Base-by-base conservation (phyloP, 805 yeast genomes). In the Teunomyces panamensis region DNA sequence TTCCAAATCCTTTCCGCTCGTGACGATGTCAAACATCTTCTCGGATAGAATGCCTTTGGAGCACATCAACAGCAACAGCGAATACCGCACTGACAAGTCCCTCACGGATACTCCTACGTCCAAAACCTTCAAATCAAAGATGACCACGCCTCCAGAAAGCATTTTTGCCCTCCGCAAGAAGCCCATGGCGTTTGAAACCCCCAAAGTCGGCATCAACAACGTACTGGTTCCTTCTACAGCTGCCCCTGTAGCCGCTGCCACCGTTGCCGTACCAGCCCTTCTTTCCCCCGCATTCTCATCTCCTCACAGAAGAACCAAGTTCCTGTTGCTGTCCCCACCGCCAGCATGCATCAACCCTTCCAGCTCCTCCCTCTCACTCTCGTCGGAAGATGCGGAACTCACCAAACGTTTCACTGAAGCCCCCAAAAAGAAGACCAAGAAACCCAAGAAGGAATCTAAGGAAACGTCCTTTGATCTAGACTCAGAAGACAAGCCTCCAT, bases 401-500 rank as follows among this genome's bases (percentile, higher is more conserved):
- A 7, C 39, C 36, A 26, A 20, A 16, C 13, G 20, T 29, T 57
- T 30, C 7, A 11, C 46, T 54, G 43, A 54, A 52, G 44, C 50
- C 49, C 45, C 53, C 13, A 30, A 37, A 14, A 64, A 58, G 48
- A 64, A 63, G 48, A 46, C 57, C 43, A 67, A 67, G 50, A 66
- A 65, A 53, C 46, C 57, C 28, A 54, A 56, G 42, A 64, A 60
- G 44, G 67, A 60, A 10, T 39, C 58, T 27, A 65, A 68, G 41
- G 71, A 68, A 39, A 48, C 61, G n/a, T 59, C 66, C 9, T 73
- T 72, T 51, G 67, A 67, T 27, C 83, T 84, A 55, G 62, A 56
- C 46, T 81, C 84, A 8, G 79, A 82, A 24, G 75, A 69, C 44
- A 92, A 94, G 65, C 99, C 99, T 1, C 96, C 96, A 0, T 91